phyloP scores from a whole-genome alignment of 768 basidiomycete genomes.

The button mushroom (Agaricus bisporus) region DNA sequence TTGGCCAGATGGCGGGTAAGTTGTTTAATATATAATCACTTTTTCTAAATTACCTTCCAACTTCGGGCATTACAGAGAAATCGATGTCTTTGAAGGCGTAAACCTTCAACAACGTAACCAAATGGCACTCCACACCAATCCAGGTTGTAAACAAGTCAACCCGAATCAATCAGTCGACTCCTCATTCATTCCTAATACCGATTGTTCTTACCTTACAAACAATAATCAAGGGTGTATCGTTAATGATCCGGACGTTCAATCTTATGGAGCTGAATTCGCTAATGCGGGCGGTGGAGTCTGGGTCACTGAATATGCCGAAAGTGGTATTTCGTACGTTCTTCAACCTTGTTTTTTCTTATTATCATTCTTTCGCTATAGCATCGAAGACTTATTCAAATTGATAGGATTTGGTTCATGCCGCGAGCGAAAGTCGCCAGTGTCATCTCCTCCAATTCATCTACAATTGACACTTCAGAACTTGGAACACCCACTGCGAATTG shows the following conservation, averaged over 20 bases:
- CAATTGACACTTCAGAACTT: conserved; percentile 48
- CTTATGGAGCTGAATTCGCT: conserved; percentile 67
- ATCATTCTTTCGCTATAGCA: background rate
- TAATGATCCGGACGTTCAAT: conserved; percentile 42
- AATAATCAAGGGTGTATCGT: conserved; percentile 58
- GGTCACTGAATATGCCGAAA: conserved; percentile 62
- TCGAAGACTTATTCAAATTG: background rate
- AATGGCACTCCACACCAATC: conserved; percentile 62
- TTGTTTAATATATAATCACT: too few species aligned
- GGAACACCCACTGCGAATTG: conserved; percentile 71
- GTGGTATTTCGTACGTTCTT: conserved; percentile 58
- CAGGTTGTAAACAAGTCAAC: conserved; percentile 48
- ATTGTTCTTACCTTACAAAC: conserved; percentile 46
- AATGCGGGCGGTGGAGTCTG: conserved; percentile 67
- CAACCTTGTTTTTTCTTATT: too few species aligned
- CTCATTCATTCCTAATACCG: conserved; percentile 45
- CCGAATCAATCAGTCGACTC: conserved; percentile 38
- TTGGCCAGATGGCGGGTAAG: conserved; percentile 59
- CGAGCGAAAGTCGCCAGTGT: conserved; percentile 41
- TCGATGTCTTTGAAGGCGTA: conserved; percentile 79
- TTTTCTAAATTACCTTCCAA: background rate
- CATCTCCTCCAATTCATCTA: conserved; percentile 41
- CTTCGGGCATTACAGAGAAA: conserved; percentile 35
- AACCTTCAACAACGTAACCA: conserved; percentile 62
- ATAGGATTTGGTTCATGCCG: conserved; percentile 56